A percentile compares a stretch with the other conserved stretches of the same genome.
Evolutionary conservation across 2,329 filamentous ascomycete genomes (phyloP).

Genomic region (Diaporthe caulivora): DNA sequence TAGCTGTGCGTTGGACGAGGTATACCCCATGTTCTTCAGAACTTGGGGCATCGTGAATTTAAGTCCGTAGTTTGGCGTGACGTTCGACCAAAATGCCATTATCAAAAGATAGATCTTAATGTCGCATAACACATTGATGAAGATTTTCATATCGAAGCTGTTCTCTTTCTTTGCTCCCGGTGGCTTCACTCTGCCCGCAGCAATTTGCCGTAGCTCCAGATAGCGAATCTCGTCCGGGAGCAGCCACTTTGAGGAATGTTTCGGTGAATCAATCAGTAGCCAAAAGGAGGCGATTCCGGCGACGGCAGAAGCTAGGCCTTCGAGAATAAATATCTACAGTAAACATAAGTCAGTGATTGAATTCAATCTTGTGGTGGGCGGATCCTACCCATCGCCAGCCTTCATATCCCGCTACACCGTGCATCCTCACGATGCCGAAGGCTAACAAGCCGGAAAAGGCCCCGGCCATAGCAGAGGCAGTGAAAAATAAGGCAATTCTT

Average conservation of each 20-base stretch:
- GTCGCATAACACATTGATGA: slow-evolving; percentile 56
- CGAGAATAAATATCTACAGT: slow-evolving; percentile 61
- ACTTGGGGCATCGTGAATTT: slow-evolving; percentile 50
- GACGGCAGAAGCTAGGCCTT: slow-evolving; percentile 58
- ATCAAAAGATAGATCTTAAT: slow-evolving; percentile 61
- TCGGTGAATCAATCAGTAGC: slow-evolving; percentile 59
- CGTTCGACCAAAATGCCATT: slow-evolving; percentile 57
- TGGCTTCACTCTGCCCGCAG: slow-evolving; percentile 44
- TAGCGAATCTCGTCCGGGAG: slow-evolving; percentile 55
- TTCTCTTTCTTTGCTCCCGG: slow-evolving; percentile 44
- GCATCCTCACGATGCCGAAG: slow-evolving; percentile 60
- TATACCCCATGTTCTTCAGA: slow-evolving; percentile 52
- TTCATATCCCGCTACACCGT: slow-evolving; percentile 55
- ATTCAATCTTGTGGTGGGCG: fast-evolving
- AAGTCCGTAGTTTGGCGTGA: slow-evolving; percentile 46
- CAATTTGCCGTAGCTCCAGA: slow-evolving; percentile 53
- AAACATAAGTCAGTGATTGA: neutral
- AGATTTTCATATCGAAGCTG: slow-evolving; percentile 49
- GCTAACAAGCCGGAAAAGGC: slow-evolving; percentile 59
- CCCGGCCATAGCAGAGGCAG: slow-evolving; percentile 55
- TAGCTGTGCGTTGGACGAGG: slow-evolving; percentile 55
- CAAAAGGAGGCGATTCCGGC: slow-evolving; percentile 56
- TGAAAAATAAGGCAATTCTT: slow-evolving; percentile 59
- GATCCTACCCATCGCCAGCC: slow-evolving; percentile 60
- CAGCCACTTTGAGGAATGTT: slow-evolving; percentile 53